Evolutionary conservation across 495 filamentous ascomycete genomes (phyloP).

Genomic region (Cryomyces minteri): DNA sequence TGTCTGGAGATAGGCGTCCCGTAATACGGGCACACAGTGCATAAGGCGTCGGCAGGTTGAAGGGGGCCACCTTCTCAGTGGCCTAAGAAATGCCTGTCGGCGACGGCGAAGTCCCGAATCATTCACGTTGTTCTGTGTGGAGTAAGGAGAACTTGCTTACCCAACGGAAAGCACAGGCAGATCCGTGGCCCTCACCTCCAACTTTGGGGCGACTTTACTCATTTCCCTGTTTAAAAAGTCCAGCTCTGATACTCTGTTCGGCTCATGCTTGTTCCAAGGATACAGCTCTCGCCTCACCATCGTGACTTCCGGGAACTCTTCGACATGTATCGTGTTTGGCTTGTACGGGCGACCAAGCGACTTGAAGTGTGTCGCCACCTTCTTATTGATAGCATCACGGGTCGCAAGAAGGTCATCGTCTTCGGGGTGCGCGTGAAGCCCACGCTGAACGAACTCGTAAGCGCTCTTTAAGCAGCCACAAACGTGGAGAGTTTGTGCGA

Average conservation of each 20-base stretch:
- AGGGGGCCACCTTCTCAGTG: too few species aligned
- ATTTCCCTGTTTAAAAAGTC: conserved; percentile 47
- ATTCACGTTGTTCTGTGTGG: too few species aligned
- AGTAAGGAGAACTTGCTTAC: too few species aligned
- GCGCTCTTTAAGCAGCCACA: conserved; percentile 58
- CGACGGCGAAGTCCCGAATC: too few species aligned
- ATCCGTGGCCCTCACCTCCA: conserved; percentile 49
- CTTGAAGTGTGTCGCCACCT: conserved; percentile 4
- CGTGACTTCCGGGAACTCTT: conserved; percentile 42
- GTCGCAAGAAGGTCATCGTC: background rate
- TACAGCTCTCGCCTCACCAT: conserved; percentile 74
- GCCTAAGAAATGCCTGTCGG: too few species aligned
- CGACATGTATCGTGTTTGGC: conserved; percentile 1
- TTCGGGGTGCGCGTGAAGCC: conserved; percentile 7
- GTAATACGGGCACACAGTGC: too few species aligned
- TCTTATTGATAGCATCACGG: background rate
- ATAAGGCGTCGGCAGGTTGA: too few species aligned
- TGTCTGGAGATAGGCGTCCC: too few species aligned
- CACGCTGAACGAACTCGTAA: conserved; percentile 39
- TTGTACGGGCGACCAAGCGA: conserved; percentile 2
- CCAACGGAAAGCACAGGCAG: conserved; percentile 57
- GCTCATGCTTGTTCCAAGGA: conserved; percentile 84
- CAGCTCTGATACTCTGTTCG: conserved; percentile 34
- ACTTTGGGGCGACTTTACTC: conserved; percentile 43
- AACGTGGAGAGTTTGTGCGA: conserved; percentile 39